Percentiles rank a stretch among this genome's conserved stretches.
These are phyloP conservation scores for Teunomyces lycoperdinae DNA, from an alignment of 805 yeast species.

Conservation along the genomic window DNA sequence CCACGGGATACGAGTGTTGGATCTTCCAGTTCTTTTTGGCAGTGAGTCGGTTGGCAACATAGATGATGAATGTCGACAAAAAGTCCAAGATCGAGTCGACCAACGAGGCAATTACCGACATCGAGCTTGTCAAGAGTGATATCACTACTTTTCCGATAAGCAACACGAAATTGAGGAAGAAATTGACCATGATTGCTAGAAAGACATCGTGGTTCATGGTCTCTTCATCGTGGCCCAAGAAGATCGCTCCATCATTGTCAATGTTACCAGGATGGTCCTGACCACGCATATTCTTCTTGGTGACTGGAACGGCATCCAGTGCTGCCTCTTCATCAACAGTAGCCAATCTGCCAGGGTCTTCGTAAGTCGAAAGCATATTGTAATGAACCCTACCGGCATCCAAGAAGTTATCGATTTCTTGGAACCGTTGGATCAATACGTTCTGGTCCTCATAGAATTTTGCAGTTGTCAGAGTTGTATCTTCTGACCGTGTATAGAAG, in stretches of 20 bases:
- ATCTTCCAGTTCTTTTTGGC: constrained; percentile 46
- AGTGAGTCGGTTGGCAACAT: constrained; percentile 53
- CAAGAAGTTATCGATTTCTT: constrained; percentile 59
- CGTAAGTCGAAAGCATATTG: constrained; percentile 61
- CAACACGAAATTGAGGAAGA: constrained; percentile 55
- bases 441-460: constrained; percentile 59
- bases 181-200: constrained; percentile 63
- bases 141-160: constrained; percentile 60
- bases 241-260: constrained; percentile 54
- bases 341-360: constrained; percentile 23
- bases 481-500: constrained; percentile 12
- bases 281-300: constrained; percentile 23
- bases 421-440: constrained; percentile 52
- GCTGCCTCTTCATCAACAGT: constrained; percentile 14
- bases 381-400: constrained; percentile 67
- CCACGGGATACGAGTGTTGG: constrained; percentile 58
- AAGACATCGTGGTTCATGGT: constrained; percentile 44
- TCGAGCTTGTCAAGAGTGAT: constrained; percentile 62
- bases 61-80: constrained; percentile 71
- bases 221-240: constrained; percentile 48
- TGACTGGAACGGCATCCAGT: constrained; percentile 9
- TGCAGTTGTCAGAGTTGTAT: constrained; percentile 21
- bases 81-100: constrained; percentile 73
- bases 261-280: constrained; percentile 60
- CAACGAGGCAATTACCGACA: constrained; percentile 74